Conservation (phyloP, 2,329 filamentous ascomycete genomes). For the Arthrinium puccinioides region DNA sequence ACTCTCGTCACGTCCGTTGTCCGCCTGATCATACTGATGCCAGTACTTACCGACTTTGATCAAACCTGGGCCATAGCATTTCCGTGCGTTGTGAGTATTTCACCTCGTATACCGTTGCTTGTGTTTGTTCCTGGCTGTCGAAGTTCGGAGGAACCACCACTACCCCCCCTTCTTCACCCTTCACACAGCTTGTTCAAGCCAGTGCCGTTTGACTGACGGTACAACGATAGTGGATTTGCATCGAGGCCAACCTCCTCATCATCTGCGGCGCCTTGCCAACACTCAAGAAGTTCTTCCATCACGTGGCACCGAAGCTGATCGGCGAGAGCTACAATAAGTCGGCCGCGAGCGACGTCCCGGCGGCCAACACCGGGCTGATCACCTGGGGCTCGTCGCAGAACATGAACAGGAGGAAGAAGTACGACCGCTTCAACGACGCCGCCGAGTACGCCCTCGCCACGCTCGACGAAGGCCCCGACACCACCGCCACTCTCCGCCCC, state of each 20-base stretch:
- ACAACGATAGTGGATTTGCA: slow-evolving; percentile 10
- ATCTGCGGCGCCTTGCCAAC: slow-evolving; percentile 21
- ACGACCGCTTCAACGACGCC: background rate
- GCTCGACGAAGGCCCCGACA: background rate
- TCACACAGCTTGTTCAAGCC: too few relatives aligned
- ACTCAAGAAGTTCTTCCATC: slow-evolving; percentile 16
- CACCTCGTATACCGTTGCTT: too few relatives aligned
- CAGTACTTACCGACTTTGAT: background rate
- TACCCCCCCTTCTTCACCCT: too few relatives aligned
- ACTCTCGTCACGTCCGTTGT: background rate
- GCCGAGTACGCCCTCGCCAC: background rate
- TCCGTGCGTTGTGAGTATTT: background rate
- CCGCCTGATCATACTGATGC: slow-evolving; percentile 1
- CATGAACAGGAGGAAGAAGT: background rate
- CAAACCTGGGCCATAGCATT: background rate
- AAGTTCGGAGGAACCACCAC: too few relatives aligned
- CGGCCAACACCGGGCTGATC: background rate
- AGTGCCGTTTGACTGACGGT: too few relatives aligned
- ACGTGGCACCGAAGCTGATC: slow-evolving; percentile 12
- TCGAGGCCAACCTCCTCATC: slow-evolving; percentile 21
- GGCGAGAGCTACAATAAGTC: background rate
- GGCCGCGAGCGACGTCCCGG: background rate
- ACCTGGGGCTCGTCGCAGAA: background rate
- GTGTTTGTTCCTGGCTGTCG: too few relatives aligned
- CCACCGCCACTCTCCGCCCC: background rate